These are phyloP conservation scores for Arthroderma sp. DNA, from an alignment of 2,329 filamentous ascomycete species.

Conservation along the genomic window DNA sequence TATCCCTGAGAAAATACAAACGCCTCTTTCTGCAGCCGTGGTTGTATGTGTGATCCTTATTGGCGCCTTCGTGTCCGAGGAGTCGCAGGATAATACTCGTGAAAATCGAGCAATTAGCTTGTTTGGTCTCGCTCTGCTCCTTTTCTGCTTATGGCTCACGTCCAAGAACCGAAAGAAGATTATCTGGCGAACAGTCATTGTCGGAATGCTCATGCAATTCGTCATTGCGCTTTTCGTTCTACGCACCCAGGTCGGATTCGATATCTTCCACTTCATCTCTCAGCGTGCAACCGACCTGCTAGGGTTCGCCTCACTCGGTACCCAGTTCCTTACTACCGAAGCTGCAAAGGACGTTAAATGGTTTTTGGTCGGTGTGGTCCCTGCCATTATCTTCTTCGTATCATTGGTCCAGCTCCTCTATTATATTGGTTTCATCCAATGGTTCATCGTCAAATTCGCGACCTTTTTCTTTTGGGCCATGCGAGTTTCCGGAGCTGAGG, in stretches of 20 bases:
- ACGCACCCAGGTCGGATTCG: slow-evolving; percentile 65
- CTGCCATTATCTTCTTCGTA: slow-evolving; percentile 93
- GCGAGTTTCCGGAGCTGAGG: slow-evolving; percentile 77
- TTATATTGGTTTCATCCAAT: slow-evolving; percentile 70
- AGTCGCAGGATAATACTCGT: slow-evolving; percentile 63
- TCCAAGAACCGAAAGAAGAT: slow-evolving; percentile 54
- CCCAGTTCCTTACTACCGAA: slow-evolving; percentile 54
- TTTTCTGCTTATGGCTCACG: slow-evolving; percentile 55
- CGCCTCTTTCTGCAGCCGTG: slow-evolving; percentile 49
- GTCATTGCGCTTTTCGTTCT: slow-evolving; percentile 80
- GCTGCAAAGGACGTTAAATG: slow-evolving; percentile 33
- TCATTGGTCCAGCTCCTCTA: slow-evolving; percentile 79
- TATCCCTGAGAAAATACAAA: slow-evolving; percentile 56
- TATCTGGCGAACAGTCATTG: slow-evolving; percentile 67
- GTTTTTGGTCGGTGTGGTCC: slow-evolving; percentile 72
- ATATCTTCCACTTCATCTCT: slow-evolving; percentile 86
- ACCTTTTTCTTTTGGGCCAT: slow-evolving; percentile 86
- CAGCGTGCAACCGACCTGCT: slow-evolving; percentile 60
- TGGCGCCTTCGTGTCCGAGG: slow-evolving; percentile 61
- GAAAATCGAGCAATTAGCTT: slow-evolving; percentile 69
- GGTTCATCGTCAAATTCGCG: slow-evolving; percentile 80
- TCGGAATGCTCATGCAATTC: slow-evolving; percentile 80
- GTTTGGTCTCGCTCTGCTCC: slow-evolving; percentile 62
- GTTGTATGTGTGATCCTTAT: slow-evolving; percentile 64
- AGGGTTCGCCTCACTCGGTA: slow-evolving; percentile 61